Conservation (phyloP, 2,329 filamentous ascomycete species). For the Aspergillus felis region DNA sequence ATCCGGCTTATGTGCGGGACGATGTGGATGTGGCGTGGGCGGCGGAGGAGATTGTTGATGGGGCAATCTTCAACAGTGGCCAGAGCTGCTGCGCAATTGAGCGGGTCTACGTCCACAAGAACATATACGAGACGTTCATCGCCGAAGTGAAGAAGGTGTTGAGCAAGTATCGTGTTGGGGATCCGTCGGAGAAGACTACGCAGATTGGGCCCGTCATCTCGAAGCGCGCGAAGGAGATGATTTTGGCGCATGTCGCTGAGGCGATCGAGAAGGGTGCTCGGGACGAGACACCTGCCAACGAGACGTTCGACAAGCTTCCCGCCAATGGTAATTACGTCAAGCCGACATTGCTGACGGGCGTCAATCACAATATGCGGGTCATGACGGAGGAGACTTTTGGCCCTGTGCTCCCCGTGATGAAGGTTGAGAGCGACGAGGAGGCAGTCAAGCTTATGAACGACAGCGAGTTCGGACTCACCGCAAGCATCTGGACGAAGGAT, state of each 20-base stretch:
- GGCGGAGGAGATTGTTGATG: constrained; percentile 90
- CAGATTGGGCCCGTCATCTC: constrained; percentile 88
- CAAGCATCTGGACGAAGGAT: constrained; percentile 97
- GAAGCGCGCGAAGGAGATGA: constrained; percentile 69
- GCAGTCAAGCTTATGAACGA: constrained; percentile 88
- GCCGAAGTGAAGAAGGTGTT: constrained; percentile 75
- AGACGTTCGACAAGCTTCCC: constrained; percentile 65
- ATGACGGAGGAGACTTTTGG: constrained; percentile 95
- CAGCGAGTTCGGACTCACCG: constrained; percentile 87
- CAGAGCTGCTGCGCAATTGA: constrained; percentile 95
- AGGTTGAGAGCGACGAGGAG: constrained; percentile 75
- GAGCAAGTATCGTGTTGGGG: constrained; percentile 77
- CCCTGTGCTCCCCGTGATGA: constrained; percentile 85
- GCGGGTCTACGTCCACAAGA: constrained; percentile 83
- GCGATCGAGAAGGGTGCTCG: constrained; percentile 79
- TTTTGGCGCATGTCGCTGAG: constrained; percentile 75
- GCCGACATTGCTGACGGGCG: constrained; percentile 72
- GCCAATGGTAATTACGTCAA: constrained; percentile 76
- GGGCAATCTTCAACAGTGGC: constrained; percentile 96
- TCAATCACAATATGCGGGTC: constrained; percentile 75
- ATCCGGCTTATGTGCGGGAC: constrained; percentile 80
- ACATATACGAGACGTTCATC: constrained; percentile 79
- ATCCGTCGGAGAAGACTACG: constrained; percentile 73
- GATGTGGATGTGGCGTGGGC: constrained; percentile 90
- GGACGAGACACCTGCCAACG: constrained; percentile 76